Conservation (phyloP, 306 rosid species). For the Vicia villosa region DNA sequence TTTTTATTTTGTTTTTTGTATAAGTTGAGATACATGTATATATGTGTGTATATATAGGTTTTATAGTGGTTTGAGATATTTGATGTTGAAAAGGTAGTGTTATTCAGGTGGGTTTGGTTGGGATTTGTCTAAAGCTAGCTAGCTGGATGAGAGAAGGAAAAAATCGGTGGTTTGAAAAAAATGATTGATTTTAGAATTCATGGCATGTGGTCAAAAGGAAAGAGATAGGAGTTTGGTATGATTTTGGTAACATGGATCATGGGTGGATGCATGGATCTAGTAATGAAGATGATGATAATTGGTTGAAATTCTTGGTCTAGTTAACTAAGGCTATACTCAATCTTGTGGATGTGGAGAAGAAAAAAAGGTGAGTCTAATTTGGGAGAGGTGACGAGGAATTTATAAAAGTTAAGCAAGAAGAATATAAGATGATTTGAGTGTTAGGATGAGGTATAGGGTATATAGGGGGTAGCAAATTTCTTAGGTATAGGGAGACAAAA, state of each 20-base stretch:
- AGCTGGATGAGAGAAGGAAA: slow-evolving; percentile 40
- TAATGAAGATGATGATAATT: not conserved
- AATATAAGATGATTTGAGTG: slow-evolving; percentile 26
- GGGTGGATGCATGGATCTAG: slow-evolving; percentile 32
- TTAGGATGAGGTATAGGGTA: slow-evolving; percentile 21
- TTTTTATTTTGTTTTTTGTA: not conserved
- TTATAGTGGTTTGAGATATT: not conserved
- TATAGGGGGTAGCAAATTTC: slow-evolving; percentile 31
- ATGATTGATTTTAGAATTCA: slow-evolving; percentile 23
- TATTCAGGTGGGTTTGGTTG: slow-evolving; percentile 46
- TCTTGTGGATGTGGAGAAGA: slow-evolving; percentile 23
- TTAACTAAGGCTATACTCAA: slow-evolving; percentile 35
- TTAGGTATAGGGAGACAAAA: slow-evolving; percentile 46
- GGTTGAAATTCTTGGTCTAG: slow-evolving; percentile 34
- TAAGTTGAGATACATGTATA: not conserved
- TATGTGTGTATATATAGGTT: not conserved
- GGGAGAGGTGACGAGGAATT: slow-evolving; percentile 19
- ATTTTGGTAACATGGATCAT: slow-evolving; percentile 46
- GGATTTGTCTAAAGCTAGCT: slow-evolving; percentile 37
- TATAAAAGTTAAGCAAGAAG: slow-evolving; percentile 18
- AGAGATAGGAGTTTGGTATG: slow-evolving; percentile 45
- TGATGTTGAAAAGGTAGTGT: not conserved
- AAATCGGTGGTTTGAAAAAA: slow-evolving; percentile 41
- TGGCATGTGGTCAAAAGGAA: slow-evolving; percentile 38
- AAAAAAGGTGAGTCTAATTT: not conserved